A percentile compares a stretch with the other conserved stretches of the same genome.
Evolutionary conservation across 148 eudicot genomes (phyloP).

Genomic region (Hydrangea macrophylla): DNA sequence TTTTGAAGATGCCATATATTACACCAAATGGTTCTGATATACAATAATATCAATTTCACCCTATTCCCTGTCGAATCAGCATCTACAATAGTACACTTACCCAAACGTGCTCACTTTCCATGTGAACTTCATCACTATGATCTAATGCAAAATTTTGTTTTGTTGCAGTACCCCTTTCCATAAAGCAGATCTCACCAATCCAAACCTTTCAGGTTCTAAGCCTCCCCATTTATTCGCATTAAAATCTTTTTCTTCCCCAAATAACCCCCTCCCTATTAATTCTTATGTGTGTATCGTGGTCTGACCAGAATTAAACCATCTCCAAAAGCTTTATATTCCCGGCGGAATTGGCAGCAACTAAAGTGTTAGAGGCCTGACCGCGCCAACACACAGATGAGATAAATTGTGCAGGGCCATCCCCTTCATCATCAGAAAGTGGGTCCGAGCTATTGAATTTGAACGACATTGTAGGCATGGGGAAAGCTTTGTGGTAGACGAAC

Average conservation of each 20-base stretch:
- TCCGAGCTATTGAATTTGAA: slow-evolving; percentile 58
- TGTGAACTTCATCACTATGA: slow-evolving; percentile 4
- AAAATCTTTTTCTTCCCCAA: not conserved
- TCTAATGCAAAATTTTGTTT: slow-evolving; percentile 19
- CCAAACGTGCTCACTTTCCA: slow-evolving; percentile 12
- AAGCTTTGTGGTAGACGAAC: slow-evolving; percentile 83
- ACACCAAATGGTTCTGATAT: slow-evolving; percentile 14
- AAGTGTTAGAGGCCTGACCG: slow-evolving; percentile 70
- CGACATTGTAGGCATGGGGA: slow-evolving; percentile 87
- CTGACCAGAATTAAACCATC: slow-evolving; percentile 48
- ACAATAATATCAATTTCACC: slow-evolving; percentile 2
- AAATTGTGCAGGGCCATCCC: slow-evolving; percentile 68
- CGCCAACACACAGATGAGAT: slow-evolving; percentile 97
- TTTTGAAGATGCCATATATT: not conserved
- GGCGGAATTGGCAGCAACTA: slow-evolving; percentile 90
- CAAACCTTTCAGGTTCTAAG: not conserved
- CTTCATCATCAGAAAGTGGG: slow-evolving; percentile 62
- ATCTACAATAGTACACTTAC: slow-evolving; percentile 15
- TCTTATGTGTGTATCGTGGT: not conserved
- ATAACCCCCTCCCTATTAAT: not conserved
- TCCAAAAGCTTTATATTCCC: slow-evolving; percentile 87
- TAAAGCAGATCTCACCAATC: slow-evolving; percentile 3
- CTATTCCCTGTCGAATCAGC: not conserved
- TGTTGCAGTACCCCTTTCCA: slow-evolving; percentile 9
- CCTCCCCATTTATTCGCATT: not conserved